Base-by-base conservation (phyloP, 306 rosid genomes). In the Prunus dulcis region DNA sequence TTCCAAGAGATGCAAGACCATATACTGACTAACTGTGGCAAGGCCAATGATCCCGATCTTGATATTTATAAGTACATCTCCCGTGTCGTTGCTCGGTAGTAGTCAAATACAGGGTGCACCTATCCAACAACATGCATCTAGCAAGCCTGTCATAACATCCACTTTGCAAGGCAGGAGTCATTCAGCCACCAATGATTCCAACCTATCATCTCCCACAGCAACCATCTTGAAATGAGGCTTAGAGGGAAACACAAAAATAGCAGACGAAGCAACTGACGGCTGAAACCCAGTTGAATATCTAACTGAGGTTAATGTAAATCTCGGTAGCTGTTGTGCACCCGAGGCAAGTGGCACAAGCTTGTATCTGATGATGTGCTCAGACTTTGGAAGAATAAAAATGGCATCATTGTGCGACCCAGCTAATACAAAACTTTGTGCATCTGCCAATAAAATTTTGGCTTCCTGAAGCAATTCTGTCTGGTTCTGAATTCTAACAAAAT, bases 301-400 rank as follows among this genome's bases (percentile, higher is more conserved):
- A 64, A 82, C 88, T 47, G 97, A 89, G 69, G 93, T 85, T 78
- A 92, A 74, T 28, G 90, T 85, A 85, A 89, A 87, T 84, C 78
- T 90, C 5, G 98, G 98, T 68, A 95, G 83, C 76, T 88, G 96
- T 67, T 88, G 96, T 82, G 86, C 60, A 49, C 97, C 97, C 1
- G 97, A 86, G 52, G 93, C 89, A 80, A 92, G 94, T 17, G 97
- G 96, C 53, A 95, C 98, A 60, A 95, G 93, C 87, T 90, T 95
- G 89, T 89, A 95, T 67, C 92, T 80, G 58, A 90, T 86, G 34
- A 92, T 75, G 73, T 85, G 91, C 85, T 87, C 96, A 3, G 97
- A 89, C 76, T 83, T 92, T 0, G 99, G 99, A 77, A 95, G 97
- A 88, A 95, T 87, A 65, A 82, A 80, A 20, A 88, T 25, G 56